Evolutionary conservation across 345 rosid species (phyloP).

Genomic region (Garcia nutans): DNA sequence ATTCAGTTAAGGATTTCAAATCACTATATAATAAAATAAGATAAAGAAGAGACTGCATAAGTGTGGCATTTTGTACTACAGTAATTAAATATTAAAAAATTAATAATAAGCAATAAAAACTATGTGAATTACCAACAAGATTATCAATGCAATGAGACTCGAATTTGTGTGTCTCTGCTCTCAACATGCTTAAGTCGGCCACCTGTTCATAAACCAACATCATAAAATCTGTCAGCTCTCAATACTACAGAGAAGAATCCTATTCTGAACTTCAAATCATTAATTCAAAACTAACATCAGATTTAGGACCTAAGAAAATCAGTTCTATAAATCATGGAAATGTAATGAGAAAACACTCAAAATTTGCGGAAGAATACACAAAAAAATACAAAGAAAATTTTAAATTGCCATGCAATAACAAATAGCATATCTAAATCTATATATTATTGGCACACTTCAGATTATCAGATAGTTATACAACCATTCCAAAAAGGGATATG

Average conservation of each 20-base stretch:
- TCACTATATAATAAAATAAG: slow-evolving; percentile 13
- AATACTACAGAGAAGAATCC: not conserved
- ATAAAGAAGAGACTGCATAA: slow-evolving; percentile 3
- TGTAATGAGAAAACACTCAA: not conserved
- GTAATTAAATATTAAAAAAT: too few relatives aligned
- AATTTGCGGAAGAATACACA: not conserved
- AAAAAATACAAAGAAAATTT: not conserved
- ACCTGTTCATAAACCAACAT: slow-evolving; percentile 46
- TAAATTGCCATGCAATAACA: not conserved
- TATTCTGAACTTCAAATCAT: not conserved
- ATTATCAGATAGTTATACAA: not conserved
- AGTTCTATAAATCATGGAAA: not conserved
- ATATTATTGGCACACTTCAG: not conserved
- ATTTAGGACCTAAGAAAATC: not conserved
- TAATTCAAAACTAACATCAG: not conserved
- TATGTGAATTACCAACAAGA: slow-evolving; percentile 71
- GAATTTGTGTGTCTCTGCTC: slow-evolving; percentile 83
- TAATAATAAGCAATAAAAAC: too few relatives aligned
- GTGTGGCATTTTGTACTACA: not conserved
- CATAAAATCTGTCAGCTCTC: slow-evolving; percentile 14
- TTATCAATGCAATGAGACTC: slow-evolving; percentile 85
- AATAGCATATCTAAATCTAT: not conserved
- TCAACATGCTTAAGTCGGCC: slow-evolving; percentile 75
- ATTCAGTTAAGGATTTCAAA: slow-evolving; percentile 21
- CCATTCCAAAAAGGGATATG: not conserved